Evolutionary conservation across 2,329 filamentous ascomycete genomes (phyloP), one percentile per base, ranked within the genome.

Genomic region (Fusarium nelsonii): DNA sequence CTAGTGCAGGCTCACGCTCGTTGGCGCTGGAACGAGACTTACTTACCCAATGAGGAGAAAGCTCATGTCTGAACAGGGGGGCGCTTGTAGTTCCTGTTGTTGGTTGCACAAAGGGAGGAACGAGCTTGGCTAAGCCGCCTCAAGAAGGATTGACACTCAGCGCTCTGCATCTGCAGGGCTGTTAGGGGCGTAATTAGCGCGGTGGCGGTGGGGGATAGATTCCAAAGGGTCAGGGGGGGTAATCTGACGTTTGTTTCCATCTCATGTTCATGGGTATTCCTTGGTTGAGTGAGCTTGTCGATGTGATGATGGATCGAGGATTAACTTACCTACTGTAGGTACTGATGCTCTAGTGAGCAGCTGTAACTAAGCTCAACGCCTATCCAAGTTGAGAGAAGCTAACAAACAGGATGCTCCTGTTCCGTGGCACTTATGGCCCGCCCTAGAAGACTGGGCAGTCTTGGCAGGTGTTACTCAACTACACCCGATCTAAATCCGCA

Each of bases 11-110:
- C 33, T 34, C 40, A 30, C 23, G 46, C 36, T 44, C 43, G 23
- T 55, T 69, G 62, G 61, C 40, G 40, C 48, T 55, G 32, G 51
- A 51, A 62, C 50, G 56, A 66, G 49, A 62, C 63, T 66, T 66
- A 18, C 15, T 40, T 7, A 33, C n/a, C 63, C 63, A 66, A 66
- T 67, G 32, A 18, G 30, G 43, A 32, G 23, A 23, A 41, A 32
- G 34, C 20, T 53, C 50, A 40, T 46, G 36, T 44, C 10, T 67
- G 56, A 63, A 61, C 64, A 49, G 66, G 65, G 51, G 48, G 34
- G 56, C 48, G 61, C 66, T 69, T 70, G 43, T 69, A 43, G 65
- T 58, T 69, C 61, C 65, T 69, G 53, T 49, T 70, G 66, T 70
- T 70, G 56, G 66, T 69, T 45, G 51, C 54, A 68, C 65, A 65